A percentile compares a stretch with the other conserved stretches of the same genome.
These are phyloP conservation scores for Corrigiola litoralis DNA, from an alignment of 179 eudicot genomes.

Conservation along the genomic window DNA sequence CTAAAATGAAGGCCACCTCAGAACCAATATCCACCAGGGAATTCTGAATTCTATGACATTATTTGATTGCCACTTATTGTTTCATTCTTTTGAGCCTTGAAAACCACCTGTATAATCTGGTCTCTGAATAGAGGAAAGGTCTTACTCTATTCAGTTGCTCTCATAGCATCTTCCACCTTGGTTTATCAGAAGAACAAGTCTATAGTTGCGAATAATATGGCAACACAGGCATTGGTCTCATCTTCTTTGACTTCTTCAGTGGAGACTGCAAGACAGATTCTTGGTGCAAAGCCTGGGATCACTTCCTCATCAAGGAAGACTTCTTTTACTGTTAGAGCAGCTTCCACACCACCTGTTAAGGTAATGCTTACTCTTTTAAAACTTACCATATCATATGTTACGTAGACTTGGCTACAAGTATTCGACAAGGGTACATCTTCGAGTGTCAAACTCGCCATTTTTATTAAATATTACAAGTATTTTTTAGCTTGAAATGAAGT, in stretches of 20 bases:
- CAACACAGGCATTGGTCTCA: conserved; percentile 77
- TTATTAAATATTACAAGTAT: no score
- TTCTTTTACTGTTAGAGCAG: conserved; percentile 68
- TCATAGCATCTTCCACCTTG: no score
- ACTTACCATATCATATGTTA: neutral
- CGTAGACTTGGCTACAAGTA: neutral
- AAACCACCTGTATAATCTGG: neutral
- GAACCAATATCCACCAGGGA: conserved; percentile 37
- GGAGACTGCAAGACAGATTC: conserved; percentile 56
- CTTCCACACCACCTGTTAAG: conserved; percentile 92
- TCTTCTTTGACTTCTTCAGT: conserved; percentile 79
- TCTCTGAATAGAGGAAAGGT: conserved; percentile 15
- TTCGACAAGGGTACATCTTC: no score
- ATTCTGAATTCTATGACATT: neutral
- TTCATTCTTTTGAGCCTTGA: neutral
- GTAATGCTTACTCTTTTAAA: conserved; percentile 21
- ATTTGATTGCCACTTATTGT: neutral
- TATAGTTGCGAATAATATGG: conserved; percentile 58
- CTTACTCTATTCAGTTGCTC: neutral
- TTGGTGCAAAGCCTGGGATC: conserved; percentile 48
- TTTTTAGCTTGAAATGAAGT: no score
- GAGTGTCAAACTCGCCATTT: no score
- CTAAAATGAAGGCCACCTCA: conserved; percentile 27
- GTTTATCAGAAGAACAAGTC: no score
- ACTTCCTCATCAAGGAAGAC: conserved; percentile 48